These are phyloP conservation scores for Candida jianshihensis DNA, from an alignment of 805 yeast genomes.

Conservation along the genomic window DNA sequence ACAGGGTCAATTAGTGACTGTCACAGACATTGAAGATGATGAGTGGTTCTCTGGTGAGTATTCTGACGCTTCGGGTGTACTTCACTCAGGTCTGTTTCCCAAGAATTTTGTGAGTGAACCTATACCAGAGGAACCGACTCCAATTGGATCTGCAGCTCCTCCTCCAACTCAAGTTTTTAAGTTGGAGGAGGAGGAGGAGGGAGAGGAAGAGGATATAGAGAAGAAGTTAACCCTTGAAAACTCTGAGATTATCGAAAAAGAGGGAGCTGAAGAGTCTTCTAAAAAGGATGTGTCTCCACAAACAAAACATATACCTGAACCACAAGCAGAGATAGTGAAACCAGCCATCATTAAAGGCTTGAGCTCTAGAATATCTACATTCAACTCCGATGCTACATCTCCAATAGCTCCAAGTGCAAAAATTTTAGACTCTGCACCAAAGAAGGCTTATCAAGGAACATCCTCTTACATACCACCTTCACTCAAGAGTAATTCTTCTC, in stretches of 20 bases:
- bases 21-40: constrained; percentile 76
- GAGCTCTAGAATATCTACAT: constrained; percentile 8
- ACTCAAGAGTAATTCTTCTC: constrained; percentile 7
- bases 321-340: not conserved
- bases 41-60: constrained; percentile 85
- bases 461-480: constrained; percentile 24
- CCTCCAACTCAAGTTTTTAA: not conserved
- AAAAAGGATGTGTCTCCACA: not conserved
- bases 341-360: constrained; percentile 5
- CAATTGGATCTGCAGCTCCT: not conserved
- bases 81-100: constrained; percentile 76
- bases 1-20: constrained; percentile 64
- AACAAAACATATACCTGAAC: too few species aligned
- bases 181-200: constrained; percentile 1
- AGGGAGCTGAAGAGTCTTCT: not conserved
- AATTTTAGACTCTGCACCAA: constrained; percentile 5
- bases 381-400: constrained; percentile 5
- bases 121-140: constrained; percentile 24
- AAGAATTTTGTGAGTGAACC: constrained; percentile 58
- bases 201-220: constrained; percentile 16
- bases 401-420: constrained; percentile 13
- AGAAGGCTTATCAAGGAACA: constrained; percentile 19
- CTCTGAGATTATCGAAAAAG: not conserved
- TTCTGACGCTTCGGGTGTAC: constrained; percentile 32
- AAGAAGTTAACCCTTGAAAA: not conserved